A percentile compares a stretch with the other conserved stretches of the same genome.
phyloP scores from a whole-genome alignment of 2,329 filamentous ascomycete species.

The Claviceps fusiformis region DNA sequence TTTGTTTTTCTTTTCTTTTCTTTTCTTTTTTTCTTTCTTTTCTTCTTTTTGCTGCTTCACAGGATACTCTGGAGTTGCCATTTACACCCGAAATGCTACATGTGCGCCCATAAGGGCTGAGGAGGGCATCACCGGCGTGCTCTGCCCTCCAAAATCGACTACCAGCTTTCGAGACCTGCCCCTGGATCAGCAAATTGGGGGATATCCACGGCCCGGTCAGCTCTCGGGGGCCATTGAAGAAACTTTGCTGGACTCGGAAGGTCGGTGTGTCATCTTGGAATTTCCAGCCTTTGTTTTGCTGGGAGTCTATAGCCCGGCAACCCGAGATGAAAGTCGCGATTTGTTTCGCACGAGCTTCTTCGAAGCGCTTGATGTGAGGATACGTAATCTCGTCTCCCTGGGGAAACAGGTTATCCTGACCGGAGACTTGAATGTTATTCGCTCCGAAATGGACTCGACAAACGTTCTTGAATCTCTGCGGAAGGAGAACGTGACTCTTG shows the following conservation, averaged over 20 bases:
- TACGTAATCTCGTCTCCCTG: slow-evolving; percentile 67
- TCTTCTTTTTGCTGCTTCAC: not conserved
- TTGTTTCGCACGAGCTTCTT: slow-evolving; percentile 74
- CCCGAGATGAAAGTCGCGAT: slow-evolving; percentile 69
- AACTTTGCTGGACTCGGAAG: slow-evolving; percentile 70
- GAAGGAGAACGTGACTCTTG: slow-evolving; percentile 53
- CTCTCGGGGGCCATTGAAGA: slow-evolving; percentile 53
- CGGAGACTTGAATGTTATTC: slow-evolving; percentile 75
- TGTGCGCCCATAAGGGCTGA: slow-evolving; percentile 83
- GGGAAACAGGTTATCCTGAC: slow-evolving; percentile 79
- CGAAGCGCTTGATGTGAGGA: slow-evolving; percentile 63
- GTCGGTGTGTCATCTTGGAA: slow-evolving; percentile 79
- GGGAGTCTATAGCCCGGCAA: slow-evolving; percentile 84
- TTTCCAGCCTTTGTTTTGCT: slow-evolving; percentile 91
- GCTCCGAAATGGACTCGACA: slow-evolving; percentile 61
- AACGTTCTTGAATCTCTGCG: slow-evolving; percentile 57
- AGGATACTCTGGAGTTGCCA: slow-evolving; percentile 93
- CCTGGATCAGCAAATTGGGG: slow-evolving; percentile 64
- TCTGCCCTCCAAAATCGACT: slow-evolving; percentile 59
- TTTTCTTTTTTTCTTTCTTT: not conserved
- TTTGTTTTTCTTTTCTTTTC: not conserved
- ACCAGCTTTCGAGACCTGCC: slow-evolving; percentile 64
- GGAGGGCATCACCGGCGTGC: slow-evolving; percentile 78
- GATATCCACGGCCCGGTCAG: slow-evolving; percentile 64
- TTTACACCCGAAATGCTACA: slow-evolving; percentile 79